A percentile compares a stretch with the other conserved stretches of the same genome.
Evolutionary conservation across 1,139 yeast species (phyloP).

Genomic region (Zygoascus hellenicus): DNA sequence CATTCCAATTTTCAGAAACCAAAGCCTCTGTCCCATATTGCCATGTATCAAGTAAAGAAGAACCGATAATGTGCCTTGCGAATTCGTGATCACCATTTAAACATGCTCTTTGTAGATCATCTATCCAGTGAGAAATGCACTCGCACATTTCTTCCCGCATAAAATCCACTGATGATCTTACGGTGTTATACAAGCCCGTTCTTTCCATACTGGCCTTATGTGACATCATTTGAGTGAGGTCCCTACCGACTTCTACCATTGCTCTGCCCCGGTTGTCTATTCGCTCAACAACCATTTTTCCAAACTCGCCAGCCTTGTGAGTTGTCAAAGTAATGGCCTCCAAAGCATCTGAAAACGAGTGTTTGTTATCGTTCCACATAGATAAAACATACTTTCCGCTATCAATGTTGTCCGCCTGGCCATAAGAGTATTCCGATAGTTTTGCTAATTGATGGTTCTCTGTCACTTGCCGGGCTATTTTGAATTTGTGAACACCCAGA

Average conservation of each 20-base stretch:
- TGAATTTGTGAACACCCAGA: slow-evolving; percentile 35
- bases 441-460: slow-evolving; percentile 31
- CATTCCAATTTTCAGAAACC: background rate
- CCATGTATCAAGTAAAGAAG: slow-evolving; percentile 54
- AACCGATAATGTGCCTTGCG: slow-evolving; percentile 50
- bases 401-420: slow-evolving; percentile 41
- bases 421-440: slow-evolving; percentile 37
- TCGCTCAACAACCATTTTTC: slow-evolving; percentile 63
- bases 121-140: slow-evolving; percentile 61
- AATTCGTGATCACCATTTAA: slow-evolving; percentile 46
- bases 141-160: slow-evolving; percentile 80
- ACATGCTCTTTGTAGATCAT: slow-evolving; percentile 52
- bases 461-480: slow-evolving; percentile 22
- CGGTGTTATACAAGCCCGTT: slow-evolving; percentile 63
- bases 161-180: slow-evolving; percentile 61
- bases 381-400: slow-evolving; percentile 49
- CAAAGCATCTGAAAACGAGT: slow-evolving; percentile 69
- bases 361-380: slow-evolving; percentile 73
- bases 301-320: slow-evolving; percentile 59
- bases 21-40: slow-evolving; percentile 26
- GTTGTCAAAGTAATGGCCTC: slow-evolving; percentile 62
- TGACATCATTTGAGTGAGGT: slow-evolving; percentile 46
- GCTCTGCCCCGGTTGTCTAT: slow-evolving; percentile 67
- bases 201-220: slow-evolving; percentile 50
- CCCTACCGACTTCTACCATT: slow-evolving; percentile 52